These are phyloP conservation scores for Scedosporium aurantiacum DNA, from an alignment of 2,329 filamentous ascomycete species.

Conservation along the genomic window DNA sequence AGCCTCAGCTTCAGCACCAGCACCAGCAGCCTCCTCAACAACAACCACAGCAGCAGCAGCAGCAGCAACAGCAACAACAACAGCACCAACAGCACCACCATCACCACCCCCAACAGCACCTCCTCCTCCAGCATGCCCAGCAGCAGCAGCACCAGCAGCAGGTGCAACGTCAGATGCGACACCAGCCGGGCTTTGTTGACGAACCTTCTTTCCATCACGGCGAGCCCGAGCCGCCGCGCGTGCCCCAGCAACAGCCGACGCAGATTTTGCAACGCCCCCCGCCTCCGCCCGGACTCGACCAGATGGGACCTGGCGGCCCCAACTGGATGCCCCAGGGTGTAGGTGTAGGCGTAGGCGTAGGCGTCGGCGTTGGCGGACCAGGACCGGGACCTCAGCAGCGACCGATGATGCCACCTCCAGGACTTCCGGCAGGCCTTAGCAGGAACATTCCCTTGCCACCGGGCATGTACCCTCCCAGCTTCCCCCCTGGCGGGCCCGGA, in stretches of 20 bases:
- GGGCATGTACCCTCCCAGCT: slow-evolving; percentile 52
- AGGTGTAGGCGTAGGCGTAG: slow-evolving; percentile 21
- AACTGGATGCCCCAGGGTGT: slow-evolving; percentile 35
- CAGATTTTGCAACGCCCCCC: slow-evolving; percentile 56
- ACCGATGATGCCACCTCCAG: slow-evolving; percentile 49
- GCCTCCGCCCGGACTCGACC: slow-evolving; percentile 47
- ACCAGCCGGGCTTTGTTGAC: slow-evolving; percentile 42
- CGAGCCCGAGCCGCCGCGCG: slow-evolving; percentile 34
- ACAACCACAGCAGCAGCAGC: slow-evolving; percentile 21
- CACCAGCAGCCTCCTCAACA: slow-evolving; percentile 1
- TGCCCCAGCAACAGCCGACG: slow-evolving; percentile 47
- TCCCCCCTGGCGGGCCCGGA: slow-evolving; percentile 36
- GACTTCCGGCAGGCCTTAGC: slow-evolving; percentile 29
- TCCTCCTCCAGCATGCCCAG: slow-evolving; percentile 17
- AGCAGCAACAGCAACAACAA: slow-evolving; percentile 18
- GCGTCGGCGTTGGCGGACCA: slow-evolving; percentile 14
- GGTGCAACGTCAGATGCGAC: slow-evolving; percentile 27
- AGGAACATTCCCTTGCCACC: slow-evolving; percentile 37
- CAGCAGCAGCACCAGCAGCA: slow-evolving; percentile 3
- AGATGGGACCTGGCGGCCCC: slow-evolving; percentile 34
- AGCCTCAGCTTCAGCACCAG: slow-evolving; percentile 6
- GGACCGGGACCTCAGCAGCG: slow-evolving; percentile 18
- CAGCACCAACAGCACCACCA: slow-evolving; percentile 18
- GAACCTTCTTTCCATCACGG: slow-evolving; percentile 36
- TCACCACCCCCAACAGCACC: slow-evolving; percentile 21